These are phyloP conservation scores for Podospora didyma DNA, from an alignment of 495 filamentous ascomycete species.

Conservation along the genomic window DNA sequence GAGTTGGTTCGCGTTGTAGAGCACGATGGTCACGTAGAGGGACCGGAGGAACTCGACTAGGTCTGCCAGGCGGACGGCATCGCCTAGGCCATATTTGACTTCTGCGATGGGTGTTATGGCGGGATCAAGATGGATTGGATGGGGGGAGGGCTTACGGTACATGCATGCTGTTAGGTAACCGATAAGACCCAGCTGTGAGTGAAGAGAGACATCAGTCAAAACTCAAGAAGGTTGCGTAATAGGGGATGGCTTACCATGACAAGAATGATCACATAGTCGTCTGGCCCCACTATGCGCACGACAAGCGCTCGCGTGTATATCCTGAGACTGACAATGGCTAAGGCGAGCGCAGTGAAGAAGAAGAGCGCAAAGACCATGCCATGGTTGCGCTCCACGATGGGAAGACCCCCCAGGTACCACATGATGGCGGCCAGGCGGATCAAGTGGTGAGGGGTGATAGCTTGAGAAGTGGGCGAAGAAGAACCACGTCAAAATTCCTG, in stretches of 20 bases:
- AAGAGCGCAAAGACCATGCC: constrained; percentile 6
- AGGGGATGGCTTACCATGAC: constrained; percentile 1
- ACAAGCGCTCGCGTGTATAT: constrained; percentile 7
- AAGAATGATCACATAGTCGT: constrained; percentile 6
- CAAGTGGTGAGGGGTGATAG: too few species aligned
- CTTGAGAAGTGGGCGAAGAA: too few species aligned
- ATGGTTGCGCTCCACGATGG: constrained; percentile 13
- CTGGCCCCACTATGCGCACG: constrained; percentile 5
- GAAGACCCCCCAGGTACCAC: constrained; percentile 10
- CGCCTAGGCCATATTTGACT: background rate
- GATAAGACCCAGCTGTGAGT: background rate
- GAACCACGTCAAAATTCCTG: too few species aligned
- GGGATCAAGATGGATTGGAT: background rate
- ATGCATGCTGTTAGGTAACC: background rate
- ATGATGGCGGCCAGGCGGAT: background rate
- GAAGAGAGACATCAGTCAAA: background rate
- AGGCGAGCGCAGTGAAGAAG: constrained; percentile 8
- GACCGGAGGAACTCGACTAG: constrained; percentile 31
- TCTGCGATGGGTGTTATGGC: background rate
- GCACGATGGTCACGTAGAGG: constrained; percentile 12
- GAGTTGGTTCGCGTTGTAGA: constrained; percentile 14
- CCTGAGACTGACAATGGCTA: background rate
- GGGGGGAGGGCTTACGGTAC: background rate
- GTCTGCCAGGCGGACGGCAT: constrained; percentile 6
- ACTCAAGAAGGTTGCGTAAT: background rate